Evolutionary conservation across 257 asterid species (phyloP).

Genomic region (Orobanche coerulescens): DNA sequence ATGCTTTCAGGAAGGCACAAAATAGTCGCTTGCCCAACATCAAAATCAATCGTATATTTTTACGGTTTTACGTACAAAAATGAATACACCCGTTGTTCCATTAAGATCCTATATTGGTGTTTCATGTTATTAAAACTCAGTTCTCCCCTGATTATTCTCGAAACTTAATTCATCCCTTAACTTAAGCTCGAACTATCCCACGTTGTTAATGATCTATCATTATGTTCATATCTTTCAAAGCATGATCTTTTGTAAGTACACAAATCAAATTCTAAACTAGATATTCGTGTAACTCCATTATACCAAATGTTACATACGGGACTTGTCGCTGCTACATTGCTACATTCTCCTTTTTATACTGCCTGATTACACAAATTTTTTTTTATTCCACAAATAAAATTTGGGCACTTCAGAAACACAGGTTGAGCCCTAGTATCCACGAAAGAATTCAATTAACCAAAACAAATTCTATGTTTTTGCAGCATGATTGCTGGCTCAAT

Average conservation of each 20-base stretch:
- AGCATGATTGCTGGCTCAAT: neutral
- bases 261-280: neutral
- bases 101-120: neutral
- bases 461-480: neutral
- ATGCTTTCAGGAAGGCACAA: no score
- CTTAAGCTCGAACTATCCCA: neutral
- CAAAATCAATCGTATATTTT: neutral
- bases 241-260: neutral
- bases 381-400: neutral
- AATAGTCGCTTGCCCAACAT: neutral
- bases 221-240: neutral
- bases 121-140: neutral
- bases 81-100: neutral
- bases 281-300: neutral
- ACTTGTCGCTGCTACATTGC: no score
- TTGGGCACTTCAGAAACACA: neutral
- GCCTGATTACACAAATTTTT: neutral
- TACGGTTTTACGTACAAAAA: neutral
- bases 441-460: neutral
- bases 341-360: no score
- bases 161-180: neutral
- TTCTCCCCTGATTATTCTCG: neutral
- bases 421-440: neutral
- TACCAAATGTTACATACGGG: neutral
- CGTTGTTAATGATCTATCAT: neutral